Percentiles rank a stretch among this genome's conserved stretches.
Evolutionary conservation across 2,329 filamentous ascomycete species (phyloP).

Genomic region (Sporothrix protearum): DNA sequence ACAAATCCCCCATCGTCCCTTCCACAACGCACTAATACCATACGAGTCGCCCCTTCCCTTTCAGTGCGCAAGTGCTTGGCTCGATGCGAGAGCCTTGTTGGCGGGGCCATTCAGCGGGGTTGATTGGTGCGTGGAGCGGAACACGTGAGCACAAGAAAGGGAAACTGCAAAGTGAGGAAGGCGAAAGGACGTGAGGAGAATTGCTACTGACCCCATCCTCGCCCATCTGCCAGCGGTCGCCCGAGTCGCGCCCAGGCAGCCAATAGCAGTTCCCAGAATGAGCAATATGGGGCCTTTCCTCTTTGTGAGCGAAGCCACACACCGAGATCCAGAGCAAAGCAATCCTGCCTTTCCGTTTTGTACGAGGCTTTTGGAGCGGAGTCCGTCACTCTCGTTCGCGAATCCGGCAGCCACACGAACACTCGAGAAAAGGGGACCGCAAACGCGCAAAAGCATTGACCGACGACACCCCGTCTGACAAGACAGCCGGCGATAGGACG

Average conservation of each 20-base stretch:
- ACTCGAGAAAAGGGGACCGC: neutral
- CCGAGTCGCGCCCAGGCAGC: neutral
- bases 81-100: neutral
- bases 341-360: slow-evolving; percentile 1
- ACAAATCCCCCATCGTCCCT: slow-evolving; percentile 14
- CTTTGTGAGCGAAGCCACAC: neutral
- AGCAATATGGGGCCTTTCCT: neutral
- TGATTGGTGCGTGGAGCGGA: neutral
- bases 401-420: neutral
- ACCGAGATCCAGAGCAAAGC: slow-evolving; percentile 2
- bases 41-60: slow-evolving; percentile 10
- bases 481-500: neutral
- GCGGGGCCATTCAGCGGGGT: slow-evolving; percentile 11
- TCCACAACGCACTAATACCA: neutral
- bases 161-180: neutral
- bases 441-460: neutral
- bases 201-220: neutral
- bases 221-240: neutral
- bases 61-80: neutral
- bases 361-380: slow-evolving; percentile 16
- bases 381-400: neutral
- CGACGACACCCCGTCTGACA: neutral
- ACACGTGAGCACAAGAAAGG: neutral
- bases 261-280: neutral
- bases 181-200: too few species aligned